A percentile compares a stretch with the other conserved stretches of the same genome.
Conservation (phyloP, 495 filamentous ascomycete species). For the Hapsidospora chrysogenum region DNA sequence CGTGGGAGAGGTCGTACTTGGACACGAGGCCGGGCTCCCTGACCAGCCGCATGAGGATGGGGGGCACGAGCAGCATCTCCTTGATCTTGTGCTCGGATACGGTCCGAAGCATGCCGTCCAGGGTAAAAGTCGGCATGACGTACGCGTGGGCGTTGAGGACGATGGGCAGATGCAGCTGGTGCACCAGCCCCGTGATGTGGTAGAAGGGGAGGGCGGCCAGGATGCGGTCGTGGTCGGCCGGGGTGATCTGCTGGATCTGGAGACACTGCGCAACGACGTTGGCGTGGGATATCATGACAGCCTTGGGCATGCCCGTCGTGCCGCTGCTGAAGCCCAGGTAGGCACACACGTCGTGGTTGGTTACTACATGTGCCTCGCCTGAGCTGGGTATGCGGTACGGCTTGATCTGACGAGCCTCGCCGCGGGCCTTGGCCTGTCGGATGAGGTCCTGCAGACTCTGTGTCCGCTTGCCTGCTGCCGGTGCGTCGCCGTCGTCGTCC, state of each 20-base stretch:
- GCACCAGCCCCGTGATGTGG: conserved; percentile 29
- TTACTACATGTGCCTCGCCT: too few relatives aligned
- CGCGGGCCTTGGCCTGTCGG: background rate
- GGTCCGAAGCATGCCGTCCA: conserved; percentile 20
- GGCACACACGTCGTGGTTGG: background rate
- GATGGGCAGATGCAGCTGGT: conserved; percentile 26
- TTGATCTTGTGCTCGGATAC: conserved; percentile 28
- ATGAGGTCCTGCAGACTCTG: background rate
- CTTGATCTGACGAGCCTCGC: background rate
- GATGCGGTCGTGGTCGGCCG: conserved; percentile 14
- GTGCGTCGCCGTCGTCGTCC: too few relatives aligned
- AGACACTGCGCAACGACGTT: conserved; percentile 46
- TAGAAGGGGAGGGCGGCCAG: conserved; percentile 31
- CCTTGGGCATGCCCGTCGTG: conserved; percentile 43
- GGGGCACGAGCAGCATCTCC: conserved; percentile 25
- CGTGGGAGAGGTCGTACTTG: conserved; percentile 25
- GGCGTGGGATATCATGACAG: conserved; percentile 59
- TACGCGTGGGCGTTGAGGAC: conserved; percentile 15
- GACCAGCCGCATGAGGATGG: conserved; percentile 28
- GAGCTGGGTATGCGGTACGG: background rate
- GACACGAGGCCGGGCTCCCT: conserved; percentile 20
- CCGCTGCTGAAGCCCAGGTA: conserved; percentile 7
- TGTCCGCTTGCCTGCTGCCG: too few relatives aligned
- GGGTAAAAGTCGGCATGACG: conserved; percentile 32
- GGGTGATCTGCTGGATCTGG: background rate